Conservation (phyloP, 2,329 filamentous ascomycete genomes). For the Atkinsonella texensis region DNA sequence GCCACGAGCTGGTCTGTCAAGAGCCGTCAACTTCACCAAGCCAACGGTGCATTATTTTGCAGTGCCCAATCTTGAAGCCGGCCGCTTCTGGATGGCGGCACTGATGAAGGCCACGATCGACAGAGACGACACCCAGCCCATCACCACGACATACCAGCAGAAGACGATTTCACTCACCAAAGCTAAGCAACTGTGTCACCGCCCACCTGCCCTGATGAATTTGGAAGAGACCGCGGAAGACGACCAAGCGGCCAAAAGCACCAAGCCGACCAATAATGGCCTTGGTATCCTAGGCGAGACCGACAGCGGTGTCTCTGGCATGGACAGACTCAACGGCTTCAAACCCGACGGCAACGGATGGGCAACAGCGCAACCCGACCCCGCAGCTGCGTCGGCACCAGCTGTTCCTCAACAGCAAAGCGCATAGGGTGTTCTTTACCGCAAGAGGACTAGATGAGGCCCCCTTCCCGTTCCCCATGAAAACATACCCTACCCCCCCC, state of each 20-base stretch:
- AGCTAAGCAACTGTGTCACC: conserved; percentile 74
- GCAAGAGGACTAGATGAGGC: conserved; percentile 1
- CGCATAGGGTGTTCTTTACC: conserved; percentile 17
- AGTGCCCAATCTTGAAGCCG: conserved; percentile 78
- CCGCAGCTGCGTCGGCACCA: conserved; percentile 10
- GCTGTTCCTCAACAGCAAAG: conserved; percentile 17
- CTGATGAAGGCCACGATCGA: conserved; percentile 99
- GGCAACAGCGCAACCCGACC: conserved; percentile 4
- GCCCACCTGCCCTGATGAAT: conserved; percentile 80
- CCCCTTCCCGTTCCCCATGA: too few relatives aligned
- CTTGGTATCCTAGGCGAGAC: conserved; percentile 32
- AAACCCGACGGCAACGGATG: conserved; percentile 19
- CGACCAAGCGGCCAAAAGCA: conserved; percentile 9
- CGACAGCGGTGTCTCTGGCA: conserved; percentile 30
- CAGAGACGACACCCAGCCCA: conserved; percentile 65
- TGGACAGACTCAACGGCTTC: conserved; percentile 26
- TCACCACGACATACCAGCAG: conserved; percentile 90
- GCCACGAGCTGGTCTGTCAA: conserved; percentile 72
- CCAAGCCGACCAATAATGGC: conserved; percentile 23
- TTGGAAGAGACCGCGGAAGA: conserved; percentile 33
- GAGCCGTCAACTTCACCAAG: conserved; percentile 94
- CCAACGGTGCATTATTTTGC: conserved; percentile 97
- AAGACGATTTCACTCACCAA: conserved; percentile 91
- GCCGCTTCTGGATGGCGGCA: conserved; percentile 94
- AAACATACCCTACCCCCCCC: not conserved